These are phyloP conservation scores for Gynostemma pentaphyllum DNA, from an alignment of 306 rosid genomes.

Conservation along the genomic window DNA sequence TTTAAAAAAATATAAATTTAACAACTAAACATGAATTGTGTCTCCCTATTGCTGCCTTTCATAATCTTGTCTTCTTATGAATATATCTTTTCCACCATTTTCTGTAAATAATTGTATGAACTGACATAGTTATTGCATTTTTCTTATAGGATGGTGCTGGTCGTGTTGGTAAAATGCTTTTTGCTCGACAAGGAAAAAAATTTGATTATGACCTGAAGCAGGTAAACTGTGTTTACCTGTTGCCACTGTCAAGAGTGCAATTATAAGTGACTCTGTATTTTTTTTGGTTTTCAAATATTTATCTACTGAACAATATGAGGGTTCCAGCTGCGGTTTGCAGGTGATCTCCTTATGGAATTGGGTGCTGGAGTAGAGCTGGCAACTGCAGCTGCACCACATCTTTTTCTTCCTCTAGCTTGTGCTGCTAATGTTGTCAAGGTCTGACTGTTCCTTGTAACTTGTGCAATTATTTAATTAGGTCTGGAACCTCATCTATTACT, in stretches of 20 bases:
- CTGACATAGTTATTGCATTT: neutral
- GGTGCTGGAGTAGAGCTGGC: slow-evolving; percentile 96
- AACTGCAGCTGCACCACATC: slow-evolving; percentile 81
- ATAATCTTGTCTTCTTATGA: neutral
- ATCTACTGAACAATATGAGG: slow-evolving; percentile 11
- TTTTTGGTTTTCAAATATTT: slow-evolving; percentile 5
- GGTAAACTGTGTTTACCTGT: slow-evolving; percentile 26
- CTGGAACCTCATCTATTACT: slow-evolving; percentile 18
- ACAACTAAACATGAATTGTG: neutral
- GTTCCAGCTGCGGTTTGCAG: slow-evolving; percentile 72
- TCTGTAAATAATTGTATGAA: neutral
- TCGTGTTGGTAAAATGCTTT: slow-evolving; percentile 97
- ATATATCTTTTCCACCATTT: neutral
- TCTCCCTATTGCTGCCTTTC: neutral
- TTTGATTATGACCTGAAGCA: slow-evolving; percentile 95
- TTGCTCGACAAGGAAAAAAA: slow-evolving; percentile 92
- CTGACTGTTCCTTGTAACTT: neutral
- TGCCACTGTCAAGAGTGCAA: neutral
- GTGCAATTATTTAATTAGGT: neutral
- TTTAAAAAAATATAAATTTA: too few relatives aligned
- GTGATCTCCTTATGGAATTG: slow-evolving; percentile 95
- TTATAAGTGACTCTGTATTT: neutral
- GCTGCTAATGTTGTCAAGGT: slow-evolving; percentile 97
- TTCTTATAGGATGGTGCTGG: slow-evolving; percentile 90
- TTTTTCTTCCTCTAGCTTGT: slow-evolving; percentile 97